Evolutionary conservation across 176 grass and related monocot species (phyloP).

Genomic region (Microstegium vimineum): DNA sequence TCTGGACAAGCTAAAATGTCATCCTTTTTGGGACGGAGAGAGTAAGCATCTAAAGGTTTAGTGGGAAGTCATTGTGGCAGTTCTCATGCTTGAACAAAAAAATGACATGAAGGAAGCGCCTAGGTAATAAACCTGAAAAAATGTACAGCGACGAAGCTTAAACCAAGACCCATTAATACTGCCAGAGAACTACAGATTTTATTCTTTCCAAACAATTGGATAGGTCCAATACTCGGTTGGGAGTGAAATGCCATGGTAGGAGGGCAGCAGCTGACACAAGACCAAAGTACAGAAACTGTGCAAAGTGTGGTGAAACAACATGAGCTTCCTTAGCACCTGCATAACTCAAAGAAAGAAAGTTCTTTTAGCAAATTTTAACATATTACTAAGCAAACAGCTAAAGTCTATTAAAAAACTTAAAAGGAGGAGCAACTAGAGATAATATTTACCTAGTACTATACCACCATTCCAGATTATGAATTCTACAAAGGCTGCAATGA

Average conservation of each 20-base stretch:
- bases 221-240: constrained; percentile 31
- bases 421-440: constrained; percentile 4
- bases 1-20: too few species aligned
- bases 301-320: constrained; percentile 78
- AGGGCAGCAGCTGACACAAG: constrained; percentile 56
- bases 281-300: constrained; percentile 86
- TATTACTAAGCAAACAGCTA: constrained; percentile 3
- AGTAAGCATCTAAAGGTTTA: background rate
- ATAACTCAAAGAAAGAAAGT: constrained; percentile 17
- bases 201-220: constrained; percentile 43
- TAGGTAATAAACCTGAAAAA: constrained; percentile 67
- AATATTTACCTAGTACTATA: constrained; percentile 86
- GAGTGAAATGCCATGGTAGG: constrained; percentile 72
- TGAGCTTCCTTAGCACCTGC: constrained; percentile 99
- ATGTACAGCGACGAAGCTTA: constrained; percentile 46
- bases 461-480: constrained; percentile 85
- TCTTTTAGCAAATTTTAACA: constrained; percentile 3
- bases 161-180: constrained; percentile 37
- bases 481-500: constrained; percentile 53
- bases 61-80: background rate
- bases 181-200: constrained; percentile 43
- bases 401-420: constrained; percentile 8
- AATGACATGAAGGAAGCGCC: background rate
- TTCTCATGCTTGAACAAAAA: background rate
- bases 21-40: too few species aligned